Conservation (phyloP, 257 asterid species). For the Solanum paucissectum region DNA sequence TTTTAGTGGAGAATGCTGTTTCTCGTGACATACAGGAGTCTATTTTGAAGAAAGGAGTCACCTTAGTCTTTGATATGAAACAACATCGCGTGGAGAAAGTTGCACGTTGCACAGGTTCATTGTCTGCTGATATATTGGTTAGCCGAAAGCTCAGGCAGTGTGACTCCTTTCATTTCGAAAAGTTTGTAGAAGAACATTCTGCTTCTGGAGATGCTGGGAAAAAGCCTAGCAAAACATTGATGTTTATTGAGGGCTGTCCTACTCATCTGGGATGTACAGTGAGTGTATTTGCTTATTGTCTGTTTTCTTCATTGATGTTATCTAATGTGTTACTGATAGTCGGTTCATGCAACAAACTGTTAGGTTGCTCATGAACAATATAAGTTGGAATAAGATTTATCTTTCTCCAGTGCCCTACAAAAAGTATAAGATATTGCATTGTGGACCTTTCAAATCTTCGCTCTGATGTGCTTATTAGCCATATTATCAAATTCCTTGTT, state of each 20-base stretch:
- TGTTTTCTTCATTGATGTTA: neutral
- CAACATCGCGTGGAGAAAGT: slow-evolving; percentile 88
- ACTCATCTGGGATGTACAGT: slow-evolving; percentile 82
- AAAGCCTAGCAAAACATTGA: slow-evolving; percentile 66
- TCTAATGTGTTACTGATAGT: neutral
- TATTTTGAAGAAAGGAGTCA: slow-evolving; percentile 70
- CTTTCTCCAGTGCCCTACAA: neutral
- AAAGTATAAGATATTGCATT: neutral
- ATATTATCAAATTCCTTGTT: neutral
- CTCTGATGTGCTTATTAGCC: neutral
- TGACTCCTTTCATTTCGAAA: slow-evolving; percentile 68
- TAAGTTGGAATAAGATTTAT: neutral
- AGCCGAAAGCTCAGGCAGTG: slow-evolving; percentile 73
- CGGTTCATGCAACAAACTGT: neutral
- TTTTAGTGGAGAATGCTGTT: slow-evolving; percentile 90
- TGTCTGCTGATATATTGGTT: slow-evolving; percentile 41
- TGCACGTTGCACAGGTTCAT: slow-evolving; percentile 72
- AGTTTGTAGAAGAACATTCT: slow-evolving; percentile 78
- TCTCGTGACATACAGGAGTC: slow-evolving; percentile 88
- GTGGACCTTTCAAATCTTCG: neutral
- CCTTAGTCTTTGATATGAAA: slow-evolving; percentile 89
- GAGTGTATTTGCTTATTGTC: slow-evolving; percentile 15
- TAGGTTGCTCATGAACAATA: neutral
- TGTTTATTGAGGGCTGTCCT: slow-evolving; percentile 92
- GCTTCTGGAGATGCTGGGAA: slow-evolving; percentile 54